Base-by-base conservation (phyloP, 169 alveolate genomes). In the Plasmodium chabaudi region DNA sequence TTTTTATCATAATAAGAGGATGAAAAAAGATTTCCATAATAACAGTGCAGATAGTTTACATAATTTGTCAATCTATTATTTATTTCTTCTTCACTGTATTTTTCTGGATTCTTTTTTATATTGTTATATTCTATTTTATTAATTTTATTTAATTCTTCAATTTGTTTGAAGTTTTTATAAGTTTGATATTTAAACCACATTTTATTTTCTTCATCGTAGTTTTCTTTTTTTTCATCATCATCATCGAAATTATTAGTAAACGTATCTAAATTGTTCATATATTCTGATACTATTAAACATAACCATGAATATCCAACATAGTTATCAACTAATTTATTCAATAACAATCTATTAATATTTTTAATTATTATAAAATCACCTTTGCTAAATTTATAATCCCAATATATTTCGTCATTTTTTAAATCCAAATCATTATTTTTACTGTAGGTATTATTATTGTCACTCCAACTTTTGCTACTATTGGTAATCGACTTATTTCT, bases 241-340 rank as follows among this genome's bases (percentile, higher is more conserved):
- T 27, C 47, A 46, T 21, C 63, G 7, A 27, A 17, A 69, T 39
- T 27, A 19, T 59, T 73, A 25, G 46, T 63, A 23, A 47, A 19
- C 5, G 4, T 25, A 34, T 77, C 88, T 34, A 77, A 23, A 39
- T 63, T 44, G 42, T 77, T 77, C n/a, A 77, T 15, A 56, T 77
- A 77, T n/a, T 77, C 72, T 13, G 75, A 51, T 13, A 77, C n/a
- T 39, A 68, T 94, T 79, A 92, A 92, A 47, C 96, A 93, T 17
- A 93, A 63, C 96, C 96, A 93, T 21, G 96, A 72, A 61, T 93
- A 93, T 2, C 96, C 96, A 5, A 93, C 95, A 71, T 93, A 93
- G 39, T 93, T 92, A n/a, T 93, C 95, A 56, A 93, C 93, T 71
- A 93, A 42, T 12, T 92, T 91, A 88, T 93, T 93, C 56, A 93